phyloP scores from a whole-genome alignment of 768 basidiomycete species.

The Mrakia gelida region DNA sequence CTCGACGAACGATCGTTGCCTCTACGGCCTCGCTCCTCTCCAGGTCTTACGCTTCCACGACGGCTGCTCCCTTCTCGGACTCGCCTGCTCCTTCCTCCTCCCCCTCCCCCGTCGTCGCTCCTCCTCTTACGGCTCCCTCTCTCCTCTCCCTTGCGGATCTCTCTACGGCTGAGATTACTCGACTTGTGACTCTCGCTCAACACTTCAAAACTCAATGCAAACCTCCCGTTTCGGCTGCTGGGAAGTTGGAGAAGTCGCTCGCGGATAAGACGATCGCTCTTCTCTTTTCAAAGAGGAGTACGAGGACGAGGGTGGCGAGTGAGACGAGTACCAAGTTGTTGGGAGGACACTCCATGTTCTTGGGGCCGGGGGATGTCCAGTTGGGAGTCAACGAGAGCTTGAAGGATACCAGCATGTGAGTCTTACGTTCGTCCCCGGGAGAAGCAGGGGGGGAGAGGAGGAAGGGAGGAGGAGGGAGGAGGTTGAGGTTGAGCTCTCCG shows the following conservation, averaged over 20 bases:
- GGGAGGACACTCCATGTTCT: constrained; percentile 75
- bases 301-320: constrained; percentile 80
- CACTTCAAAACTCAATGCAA: constrained; percentile 26
- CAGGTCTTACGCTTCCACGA: neutral
- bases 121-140: constrained; percentile 8
- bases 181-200: constrained; percentile 24
- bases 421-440: neutral
- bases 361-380: constrained; percentile 86
- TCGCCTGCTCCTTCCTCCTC: constrained; percentile 1
- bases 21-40: neutral
- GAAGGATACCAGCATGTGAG: constrained; percentile 66
- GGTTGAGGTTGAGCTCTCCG: neutral
- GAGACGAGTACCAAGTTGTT: constrained; percentile 76
- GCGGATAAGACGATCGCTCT: constrained; percentile 75
- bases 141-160: constrained; percentile 30
- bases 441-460: neutral
- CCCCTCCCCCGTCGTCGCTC: neutral
- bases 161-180: constrained; percentile 26
- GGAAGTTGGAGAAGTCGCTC: constrained; percentile 35
- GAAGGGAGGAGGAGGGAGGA: neutral
- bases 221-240: constrained; percentile 10
- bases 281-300: constrained; percentile 88
- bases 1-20: neutral
- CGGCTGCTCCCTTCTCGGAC: neutral
- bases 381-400: constrained; percentile 88